Evolutionary conservation across 2,329 filamentous ascomycete species (phyloP).

Genomic region (Cryphonectria parasitica): DNA sequence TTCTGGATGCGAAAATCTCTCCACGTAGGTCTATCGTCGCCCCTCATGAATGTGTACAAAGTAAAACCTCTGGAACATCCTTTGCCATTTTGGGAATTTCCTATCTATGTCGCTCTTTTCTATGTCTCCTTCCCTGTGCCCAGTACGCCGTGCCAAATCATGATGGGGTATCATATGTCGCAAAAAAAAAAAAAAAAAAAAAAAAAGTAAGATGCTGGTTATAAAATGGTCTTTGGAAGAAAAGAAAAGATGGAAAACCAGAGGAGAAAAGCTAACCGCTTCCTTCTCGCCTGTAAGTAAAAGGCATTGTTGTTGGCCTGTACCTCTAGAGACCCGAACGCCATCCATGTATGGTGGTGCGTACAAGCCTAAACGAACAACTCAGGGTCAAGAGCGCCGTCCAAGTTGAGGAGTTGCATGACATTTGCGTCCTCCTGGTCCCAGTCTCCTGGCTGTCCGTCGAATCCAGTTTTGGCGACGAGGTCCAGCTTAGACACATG

Average conservation of each 20-base stretch:
- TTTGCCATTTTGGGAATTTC: neutral
- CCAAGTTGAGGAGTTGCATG: slow-evolving; percentile 33
- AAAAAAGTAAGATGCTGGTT: neutral
- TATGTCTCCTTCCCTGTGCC: neutral
- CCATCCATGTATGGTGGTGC: neutral
- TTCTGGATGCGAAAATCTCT: neutral
- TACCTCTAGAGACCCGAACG: neutral
- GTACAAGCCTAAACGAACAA: slow-evolving; percentile 17
- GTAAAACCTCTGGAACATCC: neutral
- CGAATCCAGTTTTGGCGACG: neutral
- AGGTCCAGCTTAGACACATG: neutral
- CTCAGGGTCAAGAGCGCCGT: slow-evolving; percentile 25
- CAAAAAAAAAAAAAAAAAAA: neutral
- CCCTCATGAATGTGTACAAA: neutral
- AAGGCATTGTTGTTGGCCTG: neutral
- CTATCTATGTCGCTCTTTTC: neutral
- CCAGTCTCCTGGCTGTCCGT: slow-evolving; percentile 23
- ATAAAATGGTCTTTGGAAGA: neutral
- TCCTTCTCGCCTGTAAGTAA: neutral
- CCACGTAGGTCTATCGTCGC: neutral
- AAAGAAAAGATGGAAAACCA: neutral
- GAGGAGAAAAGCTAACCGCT: neutral
- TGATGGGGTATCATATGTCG: slow-evolving; percentile 15
- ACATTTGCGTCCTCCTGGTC: slow-evolving; percentile 35
- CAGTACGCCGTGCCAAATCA: neutral